Conservation (phyloP, 768 basidiomycete genomes). For the Agaricus blazei region DNA sequence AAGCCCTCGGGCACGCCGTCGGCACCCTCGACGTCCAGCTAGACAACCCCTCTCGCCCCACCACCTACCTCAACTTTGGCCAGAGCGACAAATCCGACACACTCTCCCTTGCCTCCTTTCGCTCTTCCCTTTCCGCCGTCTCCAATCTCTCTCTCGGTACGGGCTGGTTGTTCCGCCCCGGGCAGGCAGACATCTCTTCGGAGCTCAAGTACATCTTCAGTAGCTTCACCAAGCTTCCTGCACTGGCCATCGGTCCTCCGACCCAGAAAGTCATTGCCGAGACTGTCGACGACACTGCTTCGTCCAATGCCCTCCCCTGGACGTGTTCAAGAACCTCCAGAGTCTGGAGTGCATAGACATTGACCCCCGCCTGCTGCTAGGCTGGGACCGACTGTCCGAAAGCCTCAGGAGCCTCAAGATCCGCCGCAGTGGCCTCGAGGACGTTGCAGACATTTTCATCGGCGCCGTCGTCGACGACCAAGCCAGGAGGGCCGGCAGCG, state of each 20-base stretch:
- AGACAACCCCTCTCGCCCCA: slow-evolving; percentile 69
- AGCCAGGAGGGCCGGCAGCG: slow-evolving; percentile 53
- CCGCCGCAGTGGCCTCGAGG: slow-evolving; percentile 75
- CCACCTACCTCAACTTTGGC: slow-evolving; percentile 62
- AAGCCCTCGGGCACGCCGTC: slow-evolving; percentile 71
- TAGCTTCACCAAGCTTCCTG: slow-evolving; percentile 86
- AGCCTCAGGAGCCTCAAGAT: slow-evolving; percentile 71
- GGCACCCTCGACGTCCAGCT: slow-evolving; percentile 78
- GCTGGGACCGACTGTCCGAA: slow-evolving; percentile 77
- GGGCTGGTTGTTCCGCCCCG: slow-evolving; percentile 65
- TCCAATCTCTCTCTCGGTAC: slow-evolving; percentile 70
- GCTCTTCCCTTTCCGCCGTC: slow-evolving; percentile 71
- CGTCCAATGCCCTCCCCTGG: slow-evolving; percentile 70
- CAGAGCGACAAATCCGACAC: slow-evolving; percentile 64
- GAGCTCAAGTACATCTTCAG: slow-evolving; percentile 88
- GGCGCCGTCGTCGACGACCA: slow-evolving; percentile 77
- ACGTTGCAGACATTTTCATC: slow-evolving; percentile 72
- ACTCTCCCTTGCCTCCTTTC: slow-evolving; percentile 67
- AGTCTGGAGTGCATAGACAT: slow-evolving; percentile 71
- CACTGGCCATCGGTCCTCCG: slow-evolving; percentile 62
- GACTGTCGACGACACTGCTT: slow-evolving; percentile 61
- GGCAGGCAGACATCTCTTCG: slow-evolving; percentile 54
- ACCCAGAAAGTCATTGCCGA: slow-evolving; percentile 64
- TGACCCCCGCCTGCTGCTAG: slow-evolving; percentile 76
- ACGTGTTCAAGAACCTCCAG: slow-evolving; percentile 81